These are phyloP conservation scores for Elsinoe arachidis DNA, from an alignment of 2,329 filamentous ascomycete genomes.

Conservation along the genomic window DNA sequence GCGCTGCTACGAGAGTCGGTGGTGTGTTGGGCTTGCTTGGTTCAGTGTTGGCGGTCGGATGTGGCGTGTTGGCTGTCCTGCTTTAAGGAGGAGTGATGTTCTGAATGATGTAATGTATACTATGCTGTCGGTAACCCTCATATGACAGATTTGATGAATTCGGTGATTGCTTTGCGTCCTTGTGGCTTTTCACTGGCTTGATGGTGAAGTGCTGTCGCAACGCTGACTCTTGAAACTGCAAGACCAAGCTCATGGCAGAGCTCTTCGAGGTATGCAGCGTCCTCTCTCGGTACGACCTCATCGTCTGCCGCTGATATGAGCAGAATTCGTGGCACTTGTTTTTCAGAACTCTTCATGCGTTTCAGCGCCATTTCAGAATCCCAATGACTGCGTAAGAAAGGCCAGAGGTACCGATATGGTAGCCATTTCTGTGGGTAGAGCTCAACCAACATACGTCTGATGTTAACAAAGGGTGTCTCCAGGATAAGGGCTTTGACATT, in stretches of 20 bases:
- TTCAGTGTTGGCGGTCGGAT: neutral
- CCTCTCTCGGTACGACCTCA: constrained; percentile 49
- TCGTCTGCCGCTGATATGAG: constrained; percentile 50
- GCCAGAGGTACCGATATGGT: constrained; percentile 66
- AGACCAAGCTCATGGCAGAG: constrained; percentile 30
- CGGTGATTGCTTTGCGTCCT: constrained; percentile 34
- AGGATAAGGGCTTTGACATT: constrained; percentile 49
- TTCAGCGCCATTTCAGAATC: constrained; percentile 37
- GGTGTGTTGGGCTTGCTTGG: neutral
- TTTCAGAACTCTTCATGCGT: constrained; percentile 26
- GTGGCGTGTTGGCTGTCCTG: neutral
- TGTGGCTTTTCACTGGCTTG: constrained; percentile 37
- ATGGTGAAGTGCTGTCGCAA: constrained; percentile 42
- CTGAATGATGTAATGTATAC: neutral
- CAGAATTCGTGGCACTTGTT: constrained; percentile 31
- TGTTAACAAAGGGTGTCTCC: constrained; percentile 67
- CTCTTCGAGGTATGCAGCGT: constrained; percentile 45
- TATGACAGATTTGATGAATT: constrained; percentile 17
- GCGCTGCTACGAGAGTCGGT: neutral
- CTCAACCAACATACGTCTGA: constrained; percentile 60
- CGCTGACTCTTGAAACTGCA: constrained; percentile 30
- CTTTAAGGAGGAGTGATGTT: neutral
- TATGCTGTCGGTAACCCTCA: neutral
- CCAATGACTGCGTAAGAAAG: constrained; percentile 59
- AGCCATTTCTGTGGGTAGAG: constrained; percentile 74